These are phyloP conservation scores for Melanopsichium pennsylvanicum DNA, from an alignment of 1,284 basidiomycete genomes.

Conservation along the genomic window DNA sequence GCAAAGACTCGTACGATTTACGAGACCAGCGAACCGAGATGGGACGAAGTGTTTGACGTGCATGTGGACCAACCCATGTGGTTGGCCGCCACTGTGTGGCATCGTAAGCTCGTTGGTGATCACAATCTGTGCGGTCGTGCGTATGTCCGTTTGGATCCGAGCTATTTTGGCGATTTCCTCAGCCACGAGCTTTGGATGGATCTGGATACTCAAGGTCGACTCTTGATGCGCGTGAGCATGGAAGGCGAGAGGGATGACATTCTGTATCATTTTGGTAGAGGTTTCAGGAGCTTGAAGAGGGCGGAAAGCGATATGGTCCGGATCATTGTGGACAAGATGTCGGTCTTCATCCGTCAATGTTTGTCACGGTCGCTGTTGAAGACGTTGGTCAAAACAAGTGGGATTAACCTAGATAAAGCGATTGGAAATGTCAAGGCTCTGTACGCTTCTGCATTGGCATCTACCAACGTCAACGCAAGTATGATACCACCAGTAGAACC, in stretches of 20 bases:
- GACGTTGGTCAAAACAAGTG: slow-evolving; percentile 61
- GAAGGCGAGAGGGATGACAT: slow-evolving; percentile 98
- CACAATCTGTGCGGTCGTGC: slow-evolving; percentile 85
- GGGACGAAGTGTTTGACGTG: slow-evolving; percentile 97
- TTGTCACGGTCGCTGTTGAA: slow-evolving; percentile 78
- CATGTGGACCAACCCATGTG: slow-evolving; percentile 82
- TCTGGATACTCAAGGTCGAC: slow-evolving; percentile 84
- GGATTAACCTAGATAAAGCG: slow-evolving; percentile 63
- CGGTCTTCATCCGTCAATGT: slow-evolving; percentile 88
- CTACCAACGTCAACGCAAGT: slow-evolving; percentile 52
- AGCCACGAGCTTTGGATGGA: slow-evolving; percentile 92
- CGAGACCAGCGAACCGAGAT: slow-evolving; percentile 85
- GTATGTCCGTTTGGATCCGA: slow-evolving; percentile 89
- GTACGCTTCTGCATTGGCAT: slow-evolving; percentile 59
- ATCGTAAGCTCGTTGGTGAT: slow-evolving; percentile 77
- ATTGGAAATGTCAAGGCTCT: slow-evolving; percentile 63
- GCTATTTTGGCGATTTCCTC: slow-evolving; percentile 85
- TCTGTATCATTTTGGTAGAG: slow-evolving; percentile 95
- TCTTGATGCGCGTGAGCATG: slow-evolving; percentile 91
- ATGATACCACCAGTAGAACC: slow-evolving; percentile 60
- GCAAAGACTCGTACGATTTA: slow-evolving; percentile 97
- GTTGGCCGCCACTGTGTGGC: slow-evolving; percentile 94
- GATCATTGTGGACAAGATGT: slow-evolving; percentile 98
- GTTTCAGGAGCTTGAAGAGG: slow-evolving; percentile 90
- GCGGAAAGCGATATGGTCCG: slow-evolving; percentile 95